phyloP scores from a whole-genome alignment of 345 rosid genomes.

The thale cress (Arabidopsis thaliana) region DNA sequence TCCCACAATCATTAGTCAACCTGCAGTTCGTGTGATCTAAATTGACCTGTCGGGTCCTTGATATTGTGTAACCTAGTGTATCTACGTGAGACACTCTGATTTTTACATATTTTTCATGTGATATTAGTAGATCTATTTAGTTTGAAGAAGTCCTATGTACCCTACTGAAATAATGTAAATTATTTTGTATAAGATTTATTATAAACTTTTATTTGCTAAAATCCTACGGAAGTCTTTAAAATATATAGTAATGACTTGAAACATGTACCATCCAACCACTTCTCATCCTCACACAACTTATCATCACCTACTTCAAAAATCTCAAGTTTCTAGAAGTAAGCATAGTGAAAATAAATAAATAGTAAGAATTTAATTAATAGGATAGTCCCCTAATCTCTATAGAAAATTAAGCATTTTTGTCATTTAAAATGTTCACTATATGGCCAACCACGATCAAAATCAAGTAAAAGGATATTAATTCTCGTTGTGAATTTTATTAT shows the following conservation, averaged over 20 bases:
- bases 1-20: constrained; percentile 2
- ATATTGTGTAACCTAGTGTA: background rate
- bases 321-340: background rate
- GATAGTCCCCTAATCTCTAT: background rate
- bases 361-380: background rate
- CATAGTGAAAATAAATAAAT: background rate
- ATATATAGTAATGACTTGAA: background rate
- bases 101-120: constrained; percentile 14
- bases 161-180: background rate
- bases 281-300: constrained; percentile 30
- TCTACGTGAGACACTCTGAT: background rate
- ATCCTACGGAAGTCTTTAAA: background rate
- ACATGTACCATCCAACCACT: constrained; percentile 24
- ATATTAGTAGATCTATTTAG: background rate
- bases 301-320: constrained; percentile 16
- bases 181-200: background rate
- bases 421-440: background rate
- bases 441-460: background rate
- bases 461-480: background rate
- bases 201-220: background rate
- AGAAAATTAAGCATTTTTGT: background rate
- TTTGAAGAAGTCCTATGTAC: background rate
- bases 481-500: background rate
- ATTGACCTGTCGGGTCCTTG: background rate
- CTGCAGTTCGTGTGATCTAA: background rate